Base-by-base conservation (phyloP, 2,329 filamentous ascomycete genomes). In the Hypoxylon sp. region DNA sequence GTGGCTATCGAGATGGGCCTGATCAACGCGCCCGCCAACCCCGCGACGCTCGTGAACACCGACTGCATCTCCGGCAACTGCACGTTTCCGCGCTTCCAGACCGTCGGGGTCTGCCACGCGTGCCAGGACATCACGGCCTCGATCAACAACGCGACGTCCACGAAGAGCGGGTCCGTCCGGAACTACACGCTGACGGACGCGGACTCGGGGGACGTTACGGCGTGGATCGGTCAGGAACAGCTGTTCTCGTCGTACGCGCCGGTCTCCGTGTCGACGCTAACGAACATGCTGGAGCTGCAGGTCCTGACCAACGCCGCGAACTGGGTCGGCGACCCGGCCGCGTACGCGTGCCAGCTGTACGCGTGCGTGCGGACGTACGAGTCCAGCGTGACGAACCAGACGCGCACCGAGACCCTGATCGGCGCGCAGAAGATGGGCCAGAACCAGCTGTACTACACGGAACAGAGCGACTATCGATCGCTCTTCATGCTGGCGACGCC, bases 101-200 rank as follows among this genome's bases (percentile, higher is more conserved):
- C 61, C 11, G 56, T 64, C 4, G 56, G 56, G 30, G 11, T 60
- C 13, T 64, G 56, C 26, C 56, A 47, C 37, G 15, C 61, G 5
- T 57, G 61, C 28, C 46, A 64, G 43, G 47, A 60, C 15, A 28
- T 64, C 17, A 19, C 56, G 19, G 34, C 28, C 28, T 13, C 44
- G 19, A 52, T 60, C 15, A 37, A 39, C 11, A 53, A 60, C 39
- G 34, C 20, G 28, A 56, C 51, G 2, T 32, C 15, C 1, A 10
- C 24, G 22, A 10, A 26, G 24, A 26, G 6, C 6, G 49, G 49
- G 4, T 52, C 30, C 17, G 6, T 32, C 2, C 6, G 6, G 28
- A 61, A 61, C 32, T 56, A 30, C 50, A 56, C 58, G 17, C 58
- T 61, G 2, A 26, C 34, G 11, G 56, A 46, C 39, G 19, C 20